Evolutionary conservation across 345 rosid genomes (phyloP).

Genomic region (Aquilaria yunnanensis): DNA sequence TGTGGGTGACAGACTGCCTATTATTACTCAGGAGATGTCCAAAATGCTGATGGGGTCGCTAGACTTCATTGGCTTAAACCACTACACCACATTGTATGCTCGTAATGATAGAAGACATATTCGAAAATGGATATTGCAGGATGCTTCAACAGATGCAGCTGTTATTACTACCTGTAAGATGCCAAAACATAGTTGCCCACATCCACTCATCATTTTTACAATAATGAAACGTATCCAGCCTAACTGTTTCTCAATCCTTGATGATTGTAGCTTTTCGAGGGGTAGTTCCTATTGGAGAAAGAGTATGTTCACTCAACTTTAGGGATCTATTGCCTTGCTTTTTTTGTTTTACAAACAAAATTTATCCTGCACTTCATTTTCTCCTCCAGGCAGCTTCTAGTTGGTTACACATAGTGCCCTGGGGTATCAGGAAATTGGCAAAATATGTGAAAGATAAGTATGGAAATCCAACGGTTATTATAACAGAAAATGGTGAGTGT

Average conservation of each 20-base stretch:
- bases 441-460: conserved; percentile 61
- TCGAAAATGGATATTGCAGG: conserved; percentile 69
- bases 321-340: background rate
- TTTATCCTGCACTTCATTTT: conserved; percentile 9
- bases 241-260: conserved; percentile 4
- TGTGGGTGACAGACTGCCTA: conserved; percentile 69
- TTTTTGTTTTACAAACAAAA: conserved; percentile 7
- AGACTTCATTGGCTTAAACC: conserved; percentile 82
- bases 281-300: conserved; percentile 78
- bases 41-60: conserved; percentile 37
- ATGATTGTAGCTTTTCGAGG: conserved; percentile 51
- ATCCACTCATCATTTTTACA: background rate
- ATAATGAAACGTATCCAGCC: background rate
- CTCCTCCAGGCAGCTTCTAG: conserved; percentile 80
- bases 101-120: conserved; percentile 63
- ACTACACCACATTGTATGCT: conserved; percentile 69
- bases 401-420: conserved; percentile 86
- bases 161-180: conserved; percentile 71
- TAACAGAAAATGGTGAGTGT: conserved; percentile 72
- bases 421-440: conserved; percentile 70
- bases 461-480: conserved; percentile 63
- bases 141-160: conserved; percentile 80
- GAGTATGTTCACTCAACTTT: conserved; percentile 36
- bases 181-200: background rate
- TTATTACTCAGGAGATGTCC: conserved; percentile 48